These are phyloP conservation scores for Dendrobium catenatum DNA, from an alignment of 106 monocot genomes.

Conservation along the genomic window DNA sequence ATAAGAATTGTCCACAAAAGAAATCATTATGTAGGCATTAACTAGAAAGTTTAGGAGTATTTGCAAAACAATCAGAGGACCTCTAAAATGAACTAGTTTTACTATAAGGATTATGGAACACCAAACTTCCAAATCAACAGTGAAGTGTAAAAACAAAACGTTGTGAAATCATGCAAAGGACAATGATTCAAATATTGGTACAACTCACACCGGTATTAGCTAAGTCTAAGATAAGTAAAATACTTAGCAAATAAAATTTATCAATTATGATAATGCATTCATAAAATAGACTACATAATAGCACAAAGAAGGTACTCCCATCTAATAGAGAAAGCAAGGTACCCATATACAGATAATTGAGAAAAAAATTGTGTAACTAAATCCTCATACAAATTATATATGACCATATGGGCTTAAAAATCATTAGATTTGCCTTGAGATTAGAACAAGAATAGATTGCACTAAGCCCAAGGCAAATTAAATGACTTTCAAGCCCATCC, in stretches of 20 bases:
- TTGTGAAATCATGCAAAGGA: neutral
- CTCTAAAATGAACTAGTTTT: neutral
- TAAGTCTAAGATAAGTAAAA: neutral
- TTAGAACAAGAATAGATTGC: too few species aligned
- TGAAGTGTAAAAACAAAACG: neutral
- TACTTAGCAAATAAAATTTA: neutral
- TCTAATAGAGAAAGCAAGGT: too few species aligned
- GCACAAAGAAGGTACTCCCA: too few species aligned
- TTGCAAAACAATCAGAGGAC: neutral
- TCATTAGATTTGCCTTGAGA: too few species aligned
- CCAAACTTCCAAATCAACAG: neutral
- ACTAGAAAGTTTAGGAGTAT: neutral
- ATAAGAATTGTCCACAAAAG: neutral
- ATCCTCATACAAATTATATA: too few species aligned
- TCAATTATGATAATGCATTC: neutral
- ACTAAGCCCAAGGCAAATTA: too few species aligned
- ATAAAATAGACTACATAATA: neutral
- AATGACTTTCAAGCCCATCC: too few species aligned
- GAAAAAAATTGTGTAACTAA: too few species aligned
- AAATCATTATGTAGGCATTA: neutral
- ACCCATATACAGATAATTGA: too few species aligned
- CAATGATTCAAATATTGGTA: slow-evolving; percentile 3
- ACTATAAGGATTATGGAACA: neutral
- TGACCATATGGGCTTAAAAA: too few species aligned
- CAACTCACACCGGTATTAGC: neutral